Percentiles rank a stretch among this genome's conserved stretches.
These are phyloP conservation scores for Ceratobasidium theobromae DNA, from an alignment of 1,284 basidiomycete genomes.

Conservation along the genomic window DNA sequence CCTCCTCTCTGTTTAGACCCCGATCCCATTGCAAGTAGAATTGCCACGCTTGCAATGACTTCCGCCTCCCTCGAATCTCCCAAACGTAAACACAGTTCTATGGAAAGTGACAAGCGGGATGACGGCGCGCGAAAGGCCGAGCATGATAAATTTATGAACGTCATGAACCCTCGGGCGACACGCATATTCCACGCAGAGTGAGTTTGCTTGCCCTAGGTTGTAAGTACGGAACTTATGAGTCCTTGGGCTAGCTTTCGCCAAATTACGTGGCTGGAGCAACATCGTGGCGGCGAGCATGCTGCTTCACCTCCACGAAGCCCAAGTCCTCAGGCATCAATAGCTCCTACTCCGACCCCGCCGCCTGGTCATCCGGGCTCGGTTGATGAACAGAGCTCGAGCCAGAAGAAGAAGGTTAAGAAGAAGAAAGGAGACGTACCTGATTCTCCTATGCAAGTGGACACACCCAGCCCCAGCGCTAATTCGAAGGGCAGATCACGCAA, in stretches of 20 bases:
- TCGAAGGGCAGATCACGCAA: conserved; percentile 20
- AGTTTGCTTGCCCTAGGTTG: not conserved
- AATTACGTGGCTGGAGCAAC: conserved; percentile 1
- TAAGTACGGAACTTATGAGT: not conserved
- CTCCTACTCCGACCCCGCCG: conserved; percentile 17
- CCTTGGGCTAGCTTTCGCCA: conserved; percentile 3
- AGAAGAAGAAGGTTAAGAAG: conserved; percentile 24
- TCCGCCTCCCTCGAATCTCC: conserved; percentile 60
- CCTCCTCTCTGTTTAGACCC: conserved; percentile 74
- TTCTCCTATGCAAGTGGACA: conserved; percentile 22
- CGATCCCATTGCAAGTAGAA: conserved; percentile 67
- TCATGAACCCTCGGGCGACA: conserved; percentile 61
- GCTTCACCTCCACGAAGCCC: conserved; percentile 10
- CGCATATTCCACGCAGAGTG: conserved; percentile 27
- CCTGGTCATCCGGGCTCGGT: not conserved
- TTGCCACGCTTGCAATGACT: conserved; percentile 67
- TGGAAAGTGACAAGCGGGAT: conserved; percentile 66
- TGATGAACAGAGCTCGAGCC: conserved; percentile 6
- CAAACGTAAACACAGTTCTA: conserved; percentile 66
- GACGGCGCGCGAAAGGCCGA: conserved; percentile 64
- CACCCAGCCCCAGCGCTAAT: conserved; percentile 2
- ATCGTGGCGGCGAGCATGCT: conserved; percentile 6
- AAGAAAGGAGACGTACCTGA: conserved; percentile 2
- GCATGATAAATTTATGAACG: conserved; percentile 69
- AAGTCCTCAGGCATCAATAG: conserved; percentile 2